Evolutionary conservation across 2,329 filamentous ascomycete genomes (phyloP).

Genomic region (Colletotrichum sp.): DNA sequence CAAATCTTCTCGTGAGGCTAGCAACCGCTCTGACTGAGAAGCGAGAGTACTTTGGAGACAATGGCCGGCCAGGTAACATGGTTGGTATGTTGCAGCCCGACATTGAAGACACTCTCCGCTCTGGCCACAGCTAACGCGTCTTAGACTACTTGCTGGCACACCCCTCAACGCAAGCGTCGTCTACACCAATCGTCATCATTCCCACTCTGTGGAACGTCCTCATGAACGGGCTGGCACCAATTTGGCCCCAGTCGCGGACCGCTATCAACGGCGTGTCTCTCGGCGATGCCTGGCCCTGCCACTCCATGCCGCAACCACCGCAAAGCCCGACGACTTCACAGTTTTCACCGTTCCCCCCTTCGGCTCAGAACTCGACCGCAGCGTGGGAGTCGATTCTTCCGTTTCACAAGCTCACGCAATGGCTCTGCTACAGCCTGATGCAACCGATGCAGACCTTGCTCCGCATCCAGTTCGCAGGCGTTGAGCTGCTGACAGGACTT

Average conservation of each 20-base stretch:
- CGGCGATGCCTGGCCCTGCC: conserved; percentile 94
- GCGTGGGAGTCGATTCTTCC: conserved; percentile 72
- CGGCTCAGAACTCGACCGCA: conserved; percentile 52
- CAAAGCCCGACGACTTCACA: conserved; percentile 52
- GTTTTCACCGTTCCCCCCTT: conserved; percentile 52
- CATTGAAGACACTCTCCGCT: background rate
- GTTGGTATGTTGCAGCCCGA: conserved; percentile 65
- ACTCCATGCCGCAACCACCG: conserved; percentile 70
- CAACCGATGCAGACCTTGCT: conserved; percentile 64
- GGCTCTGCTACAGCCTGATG: conserved; percentile 76
- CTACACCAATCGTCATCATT: conserved; percentile 83
- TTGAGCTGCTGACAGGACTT: conserved; percentile 66
- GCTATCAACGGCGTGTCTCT: conserved; percentile 85
- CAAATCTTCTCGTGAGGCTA: conserved; percentile 78
- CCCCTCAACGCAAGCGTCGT: conserved; percentile 86
- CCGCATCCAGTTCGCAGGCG: conserved; percentile 54
- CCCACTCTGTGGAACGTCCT: conserved; percentile 91
- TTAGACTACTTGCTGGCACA: conserved; percentile 94
- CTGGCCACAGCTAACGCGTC: conserved; percentile 23
- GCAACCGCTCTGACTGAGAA: conserved; percentile 77
- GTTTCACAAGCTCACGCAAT: conserved; percentile 71
- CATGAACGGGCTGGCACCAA: conserved; percentile 83
- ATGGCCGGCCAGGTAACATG: conserved; percentile 91
- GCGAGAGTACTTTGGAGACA: conserved; percentile 81
- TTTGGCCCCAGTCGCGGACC: conserved; percentile 89